Conservation (phyloP, 164 flowering plant species). For the Kalanchoe fedtschenkoi region DNA sequence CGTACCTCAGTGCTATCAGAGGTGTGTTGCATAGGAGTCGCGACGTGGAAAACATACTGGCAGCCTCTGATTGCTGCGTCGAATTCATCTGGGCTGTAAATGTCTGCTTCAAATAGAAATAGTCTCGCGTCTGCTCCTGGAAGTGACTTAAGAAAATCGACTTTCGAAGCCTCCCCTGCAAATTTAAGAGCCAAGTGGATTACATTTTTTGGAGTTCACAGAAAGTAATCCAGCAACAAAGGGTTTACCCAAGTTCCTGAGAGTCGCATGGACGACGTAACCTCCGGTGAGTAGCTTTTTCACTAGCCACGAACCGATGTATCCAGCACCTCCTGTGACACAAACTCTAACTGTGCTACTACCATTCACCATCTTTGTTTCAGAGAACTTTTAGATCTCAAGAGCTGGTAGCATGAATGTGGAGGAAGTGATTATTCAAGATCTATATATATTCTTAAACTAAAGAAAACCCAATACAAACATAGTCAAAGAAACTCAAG, state of each 20-base stretch:
- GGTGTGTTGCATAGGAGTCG: constrained; percentile 17
- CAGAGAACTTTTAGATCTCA: no score
- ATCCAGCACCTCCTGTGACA: constrained; percentile 18
- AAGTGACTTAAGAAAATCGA: constrained; percentile 8
- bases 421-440: no score
- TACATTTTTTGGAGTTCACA: no score
- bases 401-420: no score
- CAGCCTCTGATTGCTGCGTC: constrained; percentile 21
- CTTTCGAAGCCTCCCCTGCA: constrained; percentile 16
- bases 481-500: no score
- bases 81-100: constrained; percentile 19
- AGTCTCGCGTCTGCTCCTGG: constrained; percentile 14
- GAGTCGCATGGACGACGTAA: constrained; percentile 14
- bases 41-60: constrained; percentile 24
- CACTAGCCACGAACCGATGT: constrained; percentile 16
- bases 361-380: no score
- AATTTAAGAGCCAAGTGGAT: no score
- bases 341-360: no score
- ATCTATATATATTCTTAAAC: no score
- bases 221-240: no score
- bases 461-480: no score
- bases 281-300: constrained; percentile 11
- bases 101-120: constrained; percentile 17
- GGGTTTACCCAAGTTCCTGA: constrained; percentile 13
- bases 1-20: constrained; percentile 13